A percentile compares a stretch with the other conserved stretches of the same genome.
These are phyloP conservation scores for Exobasidium cylindrosporum DNA, from an alignment of 1,284 basidiomycete species.

Conservation along the genomic window DNA sequence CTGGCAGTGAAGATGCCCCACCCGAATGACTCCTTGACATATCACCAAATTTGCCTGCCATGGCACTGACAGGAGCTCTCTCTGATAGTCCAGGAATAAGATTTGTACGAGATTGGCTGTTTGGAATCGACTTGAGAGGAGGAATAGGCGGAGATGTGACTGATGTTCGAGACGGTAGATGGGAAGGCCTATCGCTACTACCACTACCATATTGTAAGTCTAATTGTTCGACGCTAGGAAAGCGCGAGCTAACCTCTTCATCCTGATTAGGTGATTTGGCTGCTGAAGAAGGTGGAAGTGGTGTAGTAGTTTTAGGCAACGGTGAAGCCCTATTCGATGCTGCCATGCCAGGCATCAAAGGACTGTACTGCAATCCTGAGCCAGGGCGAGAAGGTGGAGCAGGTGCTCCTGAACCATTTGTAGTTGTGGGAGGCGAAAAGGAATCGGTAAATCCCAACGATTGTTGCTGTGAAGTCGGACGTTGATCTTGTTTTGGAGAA, in stretches of 20 bases:
- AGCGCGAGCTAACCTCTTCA: conserved; percentile 25
- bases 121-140: conserved; percentile 14
- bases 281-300: conserved; percentile 18
- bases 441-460: conserved; percentile 15
- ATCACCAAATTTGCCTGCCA: conserved; percentile 30
- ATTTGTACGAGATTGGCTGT: not conserved
- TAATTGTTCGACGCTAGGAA: conserved; percentile 39
- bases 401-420: not conserved
- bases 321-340: conserved; percentile 10
- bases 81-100: conserved; percentile 25
- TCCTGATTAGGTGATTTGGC: conserved; percentile 5
- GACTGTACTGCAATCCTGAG: conserved; percentile 31
- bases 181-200: conserved; percentile 8
- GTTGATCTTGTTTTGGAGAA: not conserved
- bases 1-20: conserved; percentile 14
- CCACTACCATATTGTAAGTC: conserved; percentile 19
- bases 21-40: conserved; percentile 20
- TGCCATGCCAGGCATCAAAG: conserved; percentile 36
- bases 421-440: conserved; percentile 11
- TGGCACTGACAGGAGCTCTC: conserved; percentile 28
- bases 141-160: conserved; percentile 5
- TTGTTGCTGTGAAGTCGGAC: not conserved
- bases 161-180: not conserved
- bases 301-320: conserved; percentile 16
- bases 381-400: conserved; percentile 7